These are phyloP conservation scores for Microbotryomycetes sp. DNA, from an alignment of 1,284 basidiomycete genomes.

Conservation along the genomic window DNA sequence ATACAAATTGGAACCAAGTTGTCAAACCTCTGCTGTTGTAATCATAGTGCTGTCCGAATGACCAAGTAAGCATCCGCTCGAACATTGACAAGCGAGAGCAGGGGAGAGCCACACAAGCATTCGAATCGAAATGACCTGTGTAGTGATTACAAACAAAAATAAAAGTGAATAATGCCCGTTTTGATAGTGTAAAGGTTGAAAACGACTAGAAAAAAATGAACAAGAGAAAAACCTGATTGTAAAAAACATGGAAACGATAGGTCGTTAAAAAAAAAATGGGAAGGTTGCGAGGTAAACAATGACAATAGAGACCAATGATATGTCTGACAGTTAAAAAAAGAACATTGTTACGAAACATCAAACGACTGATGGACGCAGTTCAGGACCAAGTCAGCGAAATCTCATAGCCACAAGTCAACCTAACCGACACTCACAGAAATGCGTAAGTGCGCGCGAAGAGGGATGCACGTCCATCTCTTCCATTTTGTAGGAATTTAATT, in stretches of 20 bases:
- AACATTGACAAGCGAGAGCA: too few species aligned
- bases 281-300: background rate
- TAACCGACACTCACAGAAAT: conserved; percentile 22
- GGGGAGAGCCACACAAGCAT: too few species aligned
- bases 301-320: too few species aligned
- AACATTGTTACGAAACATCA: background rate
- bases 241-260: background rate
- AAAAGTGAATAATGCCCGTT: background rate
- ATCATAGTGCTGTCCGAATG: too few species aligned
- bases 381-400: too few species aligned
- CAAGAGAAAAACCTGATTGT: background rate
- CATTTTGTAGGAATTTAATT: conserved; percentile 38
- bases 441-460: conserved; percentile 23
- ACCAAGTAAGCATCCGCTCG: too few species aligned
- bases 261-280: background rate
- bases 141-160: background rate
- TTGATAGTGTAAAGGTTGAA: too few species aligned
- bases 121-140: background rate
- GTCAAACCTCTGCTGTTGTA: conserved; percentile 53
- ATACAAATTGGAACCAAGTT: conserved; percentile 70
- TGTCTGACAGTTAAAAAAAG: background rate
- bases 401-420: too few species aligned
- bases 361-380: background rate
- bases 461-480: conserved; percentile 38
- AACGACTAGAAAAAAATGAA: background rate